A percentile compares a stretch with the other conserved stretches of the same genome.
These are phyloP conservation scores for Parathielavia hyrcaniae DNA, from an alignment of 495 filamentous ascomycete species.

Conservation along the genomic window DNA sequence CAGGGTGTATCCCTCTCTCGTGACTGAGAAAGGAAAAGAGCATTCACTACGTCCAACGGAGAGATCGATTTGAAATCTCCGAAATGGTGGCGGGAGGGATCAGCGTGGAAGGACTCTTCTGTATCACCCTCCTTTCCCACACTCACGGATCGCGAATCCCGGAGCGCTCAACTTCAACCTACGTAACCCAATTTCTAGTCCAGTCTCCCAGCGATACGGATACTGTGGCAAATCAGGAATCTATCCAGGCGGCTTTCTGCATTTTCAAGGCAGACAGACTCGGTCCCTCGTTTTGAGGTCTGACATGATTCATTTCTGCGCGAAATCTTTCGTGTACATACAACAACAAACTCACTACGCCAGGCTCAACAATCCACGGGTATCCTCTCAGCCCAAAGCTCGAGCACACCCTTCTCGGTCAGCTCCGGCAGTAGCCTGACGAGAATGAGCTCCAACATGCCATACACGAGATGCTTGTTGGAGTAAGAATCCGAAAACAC, in stretches of 20 bases:
- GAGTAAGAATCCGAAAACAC: slow-evolving; percentile 74
- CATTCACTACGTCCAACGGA: too few relatives aligned
- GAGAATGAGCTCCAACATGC: slow-evolving; percentile 68
- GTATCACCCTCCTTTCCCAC: not conserved
- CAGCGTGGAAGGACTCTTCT: not conserved
- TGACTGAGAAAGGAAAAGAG: not conserved
- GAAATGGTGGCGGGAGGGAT: too few relatives aligned
- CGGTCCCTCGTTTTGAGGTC: not conserved
- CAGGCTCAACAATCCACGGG: slow-evolving; percentile 26
- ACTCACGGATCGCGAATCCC: not conserved
- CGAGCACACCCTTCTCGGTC: slow-evolving; percentile 61
- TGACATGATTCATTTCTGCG: not conserved
- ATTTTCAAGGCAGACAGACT: slow-evolving; percentile 5
- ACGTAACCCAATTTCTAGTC: not conserved
- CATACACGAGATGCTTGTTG: slow-evolving; percentile 83
- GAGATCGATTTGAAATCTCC: too few relatives aligned
- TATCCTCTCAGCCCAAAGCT: slow-evolving; percentile 67
- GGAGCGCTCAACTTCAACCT: not conserved
- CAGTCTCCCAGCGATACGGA: not conserved
- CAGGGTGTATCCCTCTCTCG: not conserved
- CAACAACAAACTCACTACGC: not conserved
- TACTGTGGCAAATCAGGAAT: slow-evolving; percentile 11
- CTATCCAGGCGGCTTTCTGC: slow-evolving; percentile 8
- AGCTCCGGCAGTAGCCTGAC: slow-evolving; percentile 79
- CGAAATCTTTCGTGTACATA: not conserved